Percentiles rank a stretch among this genome's conserved stretches.
Conservation (phyloP, 169 alveolate genomes). For the Toxoplasma gondii region DNA sequence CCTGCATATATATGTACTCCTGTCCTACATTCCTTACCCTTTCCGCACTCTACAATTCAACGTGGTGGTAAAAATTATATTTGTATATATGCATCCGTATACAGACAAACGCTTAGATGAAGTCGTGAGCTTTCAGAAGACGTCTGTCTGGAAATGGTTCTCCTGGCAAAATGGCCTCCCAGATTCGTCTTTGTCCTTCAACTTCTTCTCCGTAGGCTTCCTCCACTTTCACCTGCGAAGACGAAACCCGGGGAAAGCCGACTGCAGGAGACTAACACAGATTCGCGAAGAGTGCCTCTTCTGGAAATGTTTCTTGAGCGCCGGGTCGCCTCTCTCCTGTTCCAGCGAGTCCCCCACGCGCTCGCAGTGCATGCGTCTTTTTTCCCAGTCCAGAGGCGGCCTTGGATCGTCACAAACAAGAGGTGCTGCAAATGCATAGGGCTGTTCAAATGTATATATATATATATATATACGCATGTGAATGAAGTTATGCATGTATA, state of each 20-base stretch:
- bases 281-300: neutral
- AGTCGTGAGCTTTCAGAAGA: slow-evolving; percentile 41
- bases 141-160: slow-evolving; percentile 63
- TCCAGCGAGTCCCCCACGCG: neutral
- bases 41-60: no score
- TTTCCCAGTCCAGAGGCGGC: neutral
- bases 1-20: neutral
- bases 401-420: no score
- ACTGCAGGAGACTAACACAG: neutral
- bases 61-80: no score
- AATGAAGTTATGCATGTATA: no score
- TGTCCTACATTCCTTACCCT: no score
- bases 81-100: no score
- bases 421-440: no score
- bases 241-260: neutral
- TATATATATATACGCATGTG: no score
- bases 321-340: neutral
- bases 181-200: slow-evolving; percentile 30
- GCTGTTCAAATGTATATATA: no score
- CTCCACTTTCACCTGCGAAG: slow-evolving; percentile 46
- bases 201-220: slow-evolving; percentile 59
- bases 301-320: neutral
- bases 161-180: slow-evolving; percentile 52
- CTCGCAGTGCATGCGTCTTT: neutral
- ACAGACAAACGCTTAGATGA: neutral